Conservation (phyloP, 352 stramenopile species). For the Globisporangium rhizosaccharum region DNA sequence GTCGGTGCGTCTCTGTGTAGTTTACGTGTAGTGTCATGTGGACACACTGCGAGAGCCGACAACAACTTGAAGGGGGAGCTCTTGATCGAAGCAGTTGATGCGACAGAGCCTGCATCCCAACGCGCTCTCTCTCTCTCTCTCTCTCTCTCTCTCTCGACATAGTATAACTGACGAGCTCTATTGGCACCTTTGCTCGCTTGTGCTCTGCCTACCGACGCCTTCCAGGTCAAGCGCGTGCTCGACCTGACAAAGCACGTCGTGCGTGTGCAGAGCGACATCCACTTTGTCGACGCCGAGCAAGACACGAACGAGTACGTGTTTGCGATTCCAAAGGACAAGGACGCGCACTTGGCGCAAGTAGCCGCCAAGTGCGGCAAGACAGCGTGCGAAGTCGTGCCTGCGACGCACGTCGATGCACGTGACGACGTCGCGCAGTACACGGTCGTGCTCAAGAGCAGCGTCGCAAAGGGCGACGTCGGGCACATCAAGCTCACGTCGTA, state of each 20-base stretch:
- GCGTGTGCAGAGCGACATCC: conserved; percentile 64
- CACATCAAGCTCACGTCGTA: conserved; percentile 74
- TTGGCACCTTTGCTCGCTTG: background rate
- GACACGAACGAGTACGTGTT: conserved; percentile 58
- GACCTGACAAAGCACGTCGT: conserved; percentile 84
- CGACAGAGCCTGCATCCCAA: background rate
- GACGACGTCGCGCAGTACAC: conserved; percentile 54
- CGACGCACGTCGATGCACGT: conserved; percentile 22
- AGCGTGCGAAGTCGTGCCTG: conserved; percentile 55
- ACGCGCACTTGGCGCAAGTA: conserved; percentile 48
- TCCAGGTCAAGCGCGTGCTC: conserved; percentile 67
- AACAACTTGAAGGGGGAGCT: background rate
- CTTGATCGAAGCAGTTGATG: background rate
- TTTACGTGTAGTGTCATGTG: background rate
- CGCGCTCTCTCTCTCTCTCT: background rate
- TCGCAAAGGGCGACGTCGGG: conserved; percentile 40
- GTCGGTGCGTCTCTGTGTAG: conserved; percentile 28
- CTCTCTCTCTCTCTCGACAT: background rate
- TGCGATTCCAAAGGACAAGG: conserved; percentile 50
- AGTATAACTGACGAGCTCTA: background rate
- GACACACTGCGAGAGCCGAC: background rate
- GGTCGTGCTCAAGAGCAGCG: conserved; percentile 59
- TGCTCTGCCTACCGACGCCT: background rate
- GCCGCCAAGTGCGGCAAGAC: conserved; percentile 71
- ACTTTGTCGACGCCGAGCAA: conserved; percentile 59